Evolutionary conservation across 768 basidiomycete species (phyloP).

Genomic region (Psilocybe cubensis): DNA sequence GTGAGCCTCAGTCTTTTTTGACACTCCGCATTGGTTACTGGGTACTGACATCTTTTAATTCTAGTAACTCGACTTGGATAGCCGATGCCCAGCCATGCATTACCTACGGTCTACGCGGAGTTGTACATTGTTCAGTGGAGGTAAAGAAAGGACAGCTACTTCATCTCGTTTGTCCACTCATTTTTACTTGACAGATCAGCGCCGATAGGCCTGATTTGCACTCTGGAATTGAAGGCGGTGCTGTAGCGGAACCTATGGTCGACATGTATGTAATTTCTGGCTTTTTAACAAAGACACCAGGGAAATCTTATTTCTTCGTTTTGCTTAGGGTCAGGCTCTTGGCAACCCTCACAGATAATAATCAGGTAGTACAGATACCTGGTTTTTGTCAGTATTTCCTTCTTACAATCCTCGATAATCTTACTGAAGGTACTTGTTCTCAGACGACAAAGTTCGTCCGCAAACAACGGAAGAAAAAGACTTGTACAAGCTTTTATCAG

Average conservation of each 20-base stretch:
- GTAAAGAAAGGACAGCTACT: conserved; percentile 34
- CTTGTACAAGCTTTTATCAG: conserved; percentile 70
- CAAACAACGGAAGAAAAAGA: conserved; percentile 68
- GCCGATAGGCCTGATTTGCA: conserved; percentile 83
- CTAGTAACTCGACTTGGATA: conserved; percentile 96
- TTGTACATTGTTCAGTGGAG: conserved; percentile 85
- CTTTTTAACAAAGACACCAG: background rate
- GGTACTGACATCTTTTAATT: conserved; percentile 1
- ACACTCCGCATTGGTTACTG: background rate
- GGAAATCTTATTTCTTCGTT: conserved; percentile 1
- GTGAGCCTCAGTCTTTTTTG: conserved; percentile 36
- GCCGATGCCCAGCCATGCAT: conserved; percentile 91
- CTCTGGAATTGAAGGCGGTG: conserved; percentile 94
- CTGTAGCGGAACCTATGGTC: conserved; percentile 84
- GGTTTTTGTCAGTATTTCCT: conserved; percentile 71
- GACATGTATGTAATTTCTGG: conserved; percentile 71
- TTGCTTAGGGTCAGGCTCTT: conserved; percentile 73
- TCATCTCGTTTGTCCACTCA: background rate
- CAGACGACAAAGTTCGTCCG: conserved; percentile 79
- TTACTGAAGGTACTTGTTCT: background rate
- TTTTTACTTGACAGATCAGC: conserved; percentile 52
- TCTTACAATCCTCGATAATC: background rate
- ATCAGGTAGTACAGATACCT: conserved; percentile 68
- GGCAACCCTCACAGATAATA: conserved; percentile 63
- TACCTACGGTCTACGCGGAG: conserved; percentile 93